Evolutionary conservation across 2,329 filamentous ascomycete species (phyloP).

Genomic region (Fusarium clavum): DNA sequence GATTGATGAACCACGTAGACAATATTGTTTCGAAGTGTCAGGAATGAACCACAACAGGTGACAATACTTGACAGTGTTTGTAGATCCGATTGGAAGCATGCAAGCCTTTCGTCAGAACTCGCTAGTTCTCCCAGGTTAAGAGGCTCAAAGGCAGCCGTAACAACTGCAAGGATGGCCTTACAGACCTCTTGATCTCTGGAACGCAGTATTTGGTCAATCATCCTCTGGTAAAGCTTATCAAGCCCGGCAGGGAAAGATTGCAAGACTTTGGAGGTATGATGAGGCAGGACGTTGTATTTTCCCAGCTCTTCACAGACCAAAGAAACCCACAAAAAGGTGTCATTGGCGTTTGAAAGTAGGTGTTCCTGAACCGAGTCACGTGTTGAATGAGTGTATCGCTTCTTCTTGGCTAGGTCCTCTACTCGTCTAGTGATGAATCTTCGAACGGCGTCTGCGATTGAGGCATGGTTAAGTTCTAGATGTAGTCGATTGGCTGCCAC

Average conservation of each 20-base stretch:
- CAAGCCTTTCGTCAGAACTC: fast-evolving
- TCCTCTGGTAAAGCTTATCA: background rate
- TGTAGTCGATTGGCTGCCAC: fast-evolving
- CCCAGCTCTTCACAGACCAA: background rate
- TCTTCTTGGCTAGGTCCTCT: fast-evolving
- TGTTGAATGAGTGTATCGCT: fast-evolving
- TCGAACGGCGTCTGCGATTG: background rate
- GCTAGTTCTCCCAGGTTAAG: background rate
- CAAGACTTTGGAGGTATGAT: background rate
- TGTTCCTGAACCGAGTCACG: fast-evolving
- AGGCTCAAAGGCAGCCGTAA: background rate
- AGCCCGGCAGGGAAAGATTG: background rate
- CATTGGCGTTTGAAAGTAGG: fast-evolving
- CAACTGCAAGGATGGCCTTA: background rate
- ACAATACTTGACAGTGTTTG: fast-evolving
- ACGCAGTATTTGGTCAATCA: fast-evolving
- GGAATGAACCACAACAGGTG: background rate
- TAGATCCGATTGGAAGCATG: background rate
- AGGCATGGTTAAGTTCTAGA: background rate
- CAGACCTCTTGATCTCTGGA: fast-evolving
- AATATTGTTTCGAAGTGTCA: background rate
- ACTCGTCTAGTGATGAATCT: background rate
- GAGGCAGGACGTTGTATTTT: background rate
- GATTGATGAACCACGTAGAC: background rate
- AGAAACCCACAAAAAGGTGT: background rate